Conservation (phyloP, 2,329 filamentous ascomycete genomes). For the Leptographium wingfieldii region DNA sequence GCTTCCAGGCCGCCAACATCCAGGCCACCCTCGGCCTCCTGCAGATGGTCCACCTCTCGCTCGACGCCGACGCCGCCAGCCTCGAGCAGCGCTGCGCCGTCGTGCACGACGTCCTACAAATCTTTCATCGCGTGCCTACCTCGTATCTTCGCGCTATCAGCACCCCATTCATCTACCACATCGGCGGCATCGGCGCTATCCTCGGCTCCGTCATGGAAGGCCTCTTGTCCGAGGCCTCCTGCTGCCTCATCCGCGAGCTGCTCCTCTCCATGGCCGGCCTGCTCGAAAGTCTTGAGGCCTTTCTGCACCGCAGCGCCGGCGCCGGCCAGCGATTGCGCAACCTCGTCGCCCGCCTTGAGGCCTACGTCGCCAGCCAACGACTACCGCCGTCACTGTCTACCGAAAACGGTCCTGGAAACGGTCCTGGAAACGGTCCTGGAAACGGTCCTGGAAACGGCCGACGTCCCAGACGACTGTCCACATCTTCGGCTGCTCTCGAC, state of each 20-base stretch:
- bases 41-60: constrained; percentile 19
- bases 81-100: constrained; percentile 19
- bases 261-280: constrained; percentile 20
- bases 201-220: constrained; percentile 22
- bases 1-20: constrained; percentile 25
- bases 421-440: not conserved
- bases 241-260: constrained; percentile 16
- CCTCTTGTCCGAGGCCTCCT: constrained; percentile 17
- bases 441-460: too few relatives aligned
- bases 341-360: constrained; percentile 9
- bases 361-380: constrained; percentile 1
- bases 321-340: constrained; percentile 8
- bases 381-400: too few relatives aligned
- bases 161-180: constrained; percentile 21
- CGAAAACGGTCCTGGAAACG: not conserved
- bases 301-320: constrained; percentile 8
- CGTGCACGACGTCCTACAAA: constrained; percentile 18
- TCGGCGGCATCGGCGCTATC: constrained; percentile 22
- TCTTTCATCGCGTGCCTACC: constrained; percentile 16
- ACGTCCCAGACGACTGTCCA: not conserved
- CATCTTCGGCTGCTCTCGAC: not conserved
- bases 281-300: constrained; percentile 14
- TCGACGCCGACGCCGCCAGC: constrained; percentile 14
- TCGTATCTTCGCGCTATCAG: constrained; percentile 19
- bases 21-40: constrained; percentile 21